Conservation (phyloP, 176 grass and related monocot species). For the bread wheat (Triticum aestivum) region DNA sequence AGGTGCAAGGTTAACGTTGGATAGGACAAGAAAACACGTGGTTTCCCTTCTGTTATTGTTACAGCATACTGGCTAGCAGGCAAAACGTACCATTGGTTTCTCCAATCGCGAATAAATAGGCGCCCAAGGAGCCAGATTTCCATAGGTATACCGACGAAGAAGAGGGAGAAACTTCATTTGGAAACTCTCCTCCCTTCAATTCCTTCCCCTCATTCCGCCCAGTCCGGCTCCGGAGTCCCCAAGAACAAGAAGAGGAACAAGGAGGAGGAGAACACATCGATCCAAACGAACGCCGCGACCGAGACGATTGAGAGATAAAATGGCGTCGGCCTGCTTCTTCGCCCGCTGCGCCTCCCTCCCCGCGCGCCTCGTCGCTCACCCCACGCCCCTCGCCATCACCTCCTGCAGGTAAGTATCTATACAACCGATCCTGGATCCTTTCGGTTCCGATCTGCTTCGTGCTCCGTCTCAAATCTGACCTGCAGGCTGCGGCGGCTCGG, state of each 20-base stretch:
- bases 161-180: no score
- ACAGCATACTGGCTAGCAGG: no score
- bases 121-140: no score
- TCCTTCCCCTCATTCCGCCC: no score
- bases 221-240: no score
- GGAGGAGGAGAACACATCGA: neutral
- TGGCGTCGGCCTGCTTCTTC: slow-evolving; percentile 1
- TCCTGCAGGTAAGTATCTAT: neutral
- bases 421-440: neutral
- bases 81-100: no score
- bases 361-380: neutral
- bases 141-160: no score
- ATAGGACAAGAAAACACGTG: neutral
- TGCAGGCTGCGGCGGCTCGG: neutral
- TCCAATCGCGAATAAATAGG: no score
- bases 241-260: no score
- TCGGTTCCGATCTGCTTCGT: no score
- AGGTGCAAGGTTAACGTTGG: neutral
- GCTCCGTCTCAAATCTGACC: neutral
- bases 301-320: neutral
- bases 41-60: no score
- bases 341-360: slow-evolving; percentile 9
- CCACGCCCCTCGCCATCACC: neutral
- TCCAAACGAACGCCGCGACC: neutral
- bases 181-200: no score